Conservation (phyloP, 2,329 filamentous ascomycete species). For the Ophiocordyceps australis region DNA sequence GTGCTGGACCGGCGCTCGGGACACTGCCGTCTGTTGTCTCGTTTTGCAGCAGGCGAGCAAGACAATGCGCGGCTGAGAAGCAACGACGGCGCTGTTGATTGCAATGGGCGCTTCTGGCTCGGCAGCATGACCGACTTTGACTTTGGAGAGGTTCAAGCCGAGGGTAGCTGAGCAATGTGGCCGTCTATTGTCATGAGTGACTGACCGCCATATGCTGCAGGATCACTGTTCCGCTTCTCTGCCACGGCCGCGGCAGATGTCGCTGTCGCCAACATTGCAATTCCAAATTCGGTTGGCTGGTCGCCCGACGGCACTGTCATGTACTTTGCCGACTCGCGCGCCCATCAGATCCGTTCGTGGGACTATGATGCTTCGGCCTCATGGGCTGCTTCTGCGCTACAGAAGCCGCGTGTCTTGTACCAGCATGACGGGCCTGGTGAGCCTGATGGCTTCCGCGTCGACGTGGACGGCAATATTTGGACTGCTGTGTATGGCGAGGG, state of each 20-base stretch:
- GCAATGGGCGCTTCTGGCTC: slow-evolving; percentile 66
- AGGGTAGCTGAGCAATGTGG: slow-evolving; percentile 25
- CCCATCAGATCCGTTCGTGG: slow-evolving; percentile 51
- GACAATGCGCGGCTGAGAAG: slow-evolving; percentile 38
- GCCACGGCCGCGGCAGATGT: slow-evolving; percentile 38
- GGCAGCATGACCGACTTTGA: slow-evolving; percentile 69
- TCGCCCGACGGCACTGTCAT: slow-evolving; percentile 53
- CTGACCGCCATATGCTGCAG: too few species aligned
- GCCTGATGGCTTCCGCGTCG: slow-evolving; percentile 74
- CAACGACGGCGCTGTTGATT: slow-evolving; percentile 75
- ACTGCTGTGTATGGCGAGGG: slow-evolving; percentile 67
- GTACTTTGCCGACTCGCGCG: slow-evolving; percentile 70
- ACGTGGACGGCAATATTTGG: slow-evolving; percentile 77
- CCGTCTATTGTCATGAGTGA: too few species aligned
- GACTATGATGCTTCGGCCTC: slow-evolving; percentile 51
- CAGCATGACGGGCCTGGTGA: slow-evolving; percentile 44
- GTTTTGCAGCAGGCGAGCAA: slow-evolving; percentile 23
- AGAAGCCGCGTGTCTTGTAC: slow-evolving; percentile 59
- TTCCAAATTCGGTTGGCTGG: slow-evolving; percentile 78
- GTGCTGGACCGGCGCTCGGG: slow-evolving; percentile 47
- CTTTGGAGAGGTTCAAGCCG: slow-evolving; percentile 36
- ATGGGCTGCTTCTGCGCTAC: too few species aligned
- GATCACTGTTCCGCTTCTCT: slow-evolving; percentile 56
- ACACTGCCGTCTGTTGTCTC: slow-evolving; percentile 31
- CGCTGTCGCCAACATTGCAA: slow-evolving; percentile 46